These are phyloP conservation scores for Serendipita vermifera DNA, from an alignment of 768 basidiomycete species.

Conservation along the genomic window DNA sequence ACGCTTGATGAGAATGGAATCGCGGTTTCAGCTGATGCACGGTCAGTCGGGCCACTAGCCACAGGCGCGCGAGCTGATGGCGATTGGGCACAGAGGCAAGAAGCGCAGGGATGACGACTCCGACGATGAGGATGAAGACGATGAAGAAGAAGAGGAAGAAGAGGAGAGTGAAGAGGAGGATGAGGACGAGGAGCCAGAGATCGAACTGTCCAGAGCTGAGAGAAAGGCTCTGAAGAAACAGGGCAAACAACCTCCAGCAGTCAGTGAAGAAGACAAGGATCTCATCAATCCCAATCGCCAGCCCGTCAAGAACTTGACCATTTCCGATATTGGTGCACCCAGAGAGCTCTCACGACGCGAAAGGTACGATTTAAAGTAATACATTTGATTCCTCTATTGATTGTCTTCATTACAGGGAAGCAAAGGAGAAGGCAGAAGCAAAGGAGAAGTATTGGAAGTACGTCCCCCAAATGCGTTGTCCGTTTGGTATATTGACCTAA, in stretches of 20 bases:
- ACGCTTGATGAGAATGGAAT: slow-evolving; percentile 44
- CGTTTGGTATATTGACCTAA: slow-evolving; percentile 9
- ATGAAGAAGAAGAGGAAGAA: slow-evolving; percentile 36
- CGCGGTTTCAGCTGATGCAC: slow-evolving; percentile 35
- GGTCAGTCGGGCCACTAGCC: slow-evolving; percentile 27
- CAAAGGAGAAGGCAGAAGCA: slow-evolving; percentile 84
- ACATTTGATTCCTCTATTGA: background rate
- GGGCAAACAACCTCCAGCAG: slow-evolving; percentile 34
- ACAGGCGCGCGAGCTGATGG: slow-evolving; percentile 2
- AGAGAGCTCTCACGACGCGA: slow-evolving; percentile 52
- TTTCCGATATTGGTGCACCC: slow-evolving; percentile 57
- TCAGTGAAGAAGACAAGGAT: slow-evolving; percentile 50
- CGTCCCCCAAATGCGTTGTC: slow-evolving; percentile 9
- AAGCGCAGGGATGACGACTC: slow-evolving; percentile 20
- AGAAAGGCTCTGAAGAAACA: slow-evolving; percentile 79
- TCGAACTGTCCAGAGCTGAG: slow-evolving; percentile 57
- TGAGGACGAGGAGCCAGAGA: slow-evolving; percentile 23
- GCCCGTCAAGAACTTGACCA: slow-evolving; percentile 56
- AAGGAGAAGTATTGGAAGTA: slow-evolving; percentile 81
- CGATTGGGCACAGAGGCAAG: slow-evolving; percentile 6
- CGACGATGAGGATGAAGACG: slow-evolving; percentile 26
- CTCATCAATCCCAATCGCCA: slow-evolving; percentile 65
- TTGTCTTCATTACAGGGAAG: slow-evolving; percentile 42
- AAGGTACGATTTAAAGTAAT: slow-evolving; percentile 30
- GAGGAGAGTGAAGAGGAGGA: slow-evolving; percentile 27